Evolutionary conservation across 208 protist species (phyloP), one percentile per base, ranked within the genome.

Genomic region (Crithidia bombi): DNA sequence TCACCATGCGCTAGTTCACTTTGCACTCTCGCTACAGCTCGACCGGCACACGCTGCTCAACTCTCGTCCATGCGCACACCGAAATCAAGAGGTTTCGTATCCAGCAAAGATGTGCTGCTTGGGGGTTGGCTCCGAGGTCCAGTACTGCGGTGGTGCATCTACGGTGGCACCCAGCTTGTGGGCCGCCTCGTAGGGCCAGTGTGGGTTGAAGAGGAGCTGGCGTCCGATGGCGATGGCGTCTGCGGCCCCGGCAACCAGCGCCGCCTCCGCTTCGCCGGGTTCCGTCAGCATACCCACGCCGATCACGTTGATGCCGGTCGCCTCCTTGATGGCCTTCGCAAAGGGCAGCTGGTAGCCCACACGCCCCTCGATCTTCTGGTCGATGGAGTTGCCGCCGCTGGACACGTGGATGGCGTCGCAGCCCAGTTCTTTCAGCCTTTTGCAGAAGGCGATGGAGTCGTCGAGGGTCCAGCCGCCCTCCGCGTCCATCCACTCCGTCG

Each of bases 201-300:
- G 66, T n/a, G 88, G 81, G 73, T 90, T 87, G 46, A 87, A 89
- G 30, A 94, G 55, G n/a, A 92, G 46, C 17, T 81, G 79, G 3
- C 89, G 74, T 5, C 76, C 89, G 56, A 94, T 79, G 3, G 82
- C 87, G 21, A 94, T 78, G 38, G 89, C 78, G 66, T 94, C 89
- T 0, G 81, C 73, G 17, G 67, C 55, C n/a, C 80, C 73, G 30
- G 26, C 7, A 9, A 41, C 44, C 35, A 86, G 46, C 23, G 73
- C 65, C 17, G 65, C 35, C 66, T 92, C 84, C 23, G 86, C 85
- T 61, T 79, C 43, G 26, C 64, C 62, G n/a, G 79, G 75, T 58
- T 61, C 75, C n/a, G 89, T 88, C 64, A 89, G 89, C 46, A 87
- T 55, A 61, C 91, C 91, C 36, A 87, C 84, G 56, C 78, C 81